Evolutionary conservation across 139 green algal genomes (phyloP), one percentile per base, ranked within the genome.

Genomic region (Coelastrella sp.): DNA sequence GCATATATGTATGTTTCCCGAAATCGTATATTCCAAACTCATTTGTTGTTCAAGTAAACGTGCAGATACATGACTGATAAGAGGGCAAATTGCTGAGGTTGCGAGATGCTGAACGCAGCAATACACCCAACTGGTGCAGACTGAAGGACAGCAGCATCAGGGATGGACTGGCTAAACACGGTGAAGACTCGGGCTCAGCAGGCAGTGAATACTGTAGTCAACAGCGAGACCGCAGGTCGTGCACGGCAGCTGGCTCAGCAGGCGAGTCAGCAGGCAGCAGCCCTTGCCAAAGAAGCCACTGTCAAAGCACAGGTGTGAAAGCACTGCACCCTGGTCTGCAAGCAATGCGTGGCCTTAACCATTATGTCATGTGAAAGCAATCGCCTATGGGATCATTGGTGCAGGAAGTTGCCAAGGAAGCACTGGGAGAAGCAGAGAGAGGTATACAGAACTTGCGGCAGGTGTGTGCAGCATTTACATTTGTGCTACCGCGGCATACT

Each of bases 211-310:
- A 81, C 32, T 21, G 23, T 81, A 11, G 38, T 79, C 1, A 69
- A 32, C 37, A 73, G 51, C 19, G 84, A 88, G 32, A 69, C 76
- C 5, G 75, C 75, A 27, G 64, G 62, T 25, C 32, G 32, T 5
- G 84, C 84, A 2, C 64, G 83, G 34, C 37, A 59, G 25, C 76
- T 88, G 40, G 84, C 76, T 25, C 73, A 71, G n/a, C 63, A 88
- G 43, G 84, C 76, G 8, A 81, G 30, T n/a, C 21, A 59, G 62
- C 57, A 88, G 64, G 84, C 84, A 35, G 38, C 27, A 23, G 64
- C 35, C 27, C 27, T 85, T 5, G 84, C 76, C 1, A 43, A 75
- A 7, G 37, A 85, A 57, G 84, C 84, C 7, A 60, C 51, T 11
- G 66, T 68, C 3, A 81, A 85, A 15, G 84, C 76, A 2, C 72